These are phyloP conservation scores for Peronosclerospora sorghi DNA, from an alignment of 352 stramenopile genomes.

Conservation along the genomic window DNA sequence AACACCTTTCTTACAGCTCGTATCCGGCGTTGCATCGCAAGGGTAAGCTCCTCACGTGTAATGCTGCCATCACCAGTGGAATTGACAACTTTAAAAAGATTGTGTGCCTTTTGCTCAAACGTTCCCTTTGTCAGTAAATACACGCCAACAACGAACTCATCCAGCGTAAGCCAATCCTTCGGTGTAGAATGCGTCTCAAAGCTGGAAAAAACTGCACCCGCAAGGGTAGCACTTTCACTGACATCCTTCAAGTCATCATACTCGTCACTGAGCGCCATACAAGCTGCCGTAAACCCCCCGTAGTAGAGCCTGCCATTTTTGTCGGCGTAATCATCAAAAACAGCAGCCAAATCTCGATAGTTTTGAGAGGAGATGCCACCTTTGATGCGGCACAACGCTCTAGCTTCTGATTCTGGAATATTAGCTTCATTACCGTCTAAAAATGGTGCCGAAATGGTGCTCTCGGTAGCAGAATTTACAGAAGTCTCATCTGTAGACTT, in stretches of 20 bases:
- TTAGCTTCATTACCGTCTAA: slow-evolving; percentile 3
- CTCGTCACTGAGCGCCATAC: slow-evolving; percentile 38
- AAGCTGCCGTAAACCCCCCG: slow-evolving; percentile 49
- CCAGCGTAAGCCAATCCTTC: slow-evolving; percentile 63
- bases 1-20: slow-evolving; percentile 66
- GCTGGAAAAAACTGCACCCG: slow-evolving; percentile 63
- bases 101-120: slow-evolving; percentile 70
- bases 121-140: slow-evolving; percentile 77
- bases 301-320: slow-evolving; percentile 51
- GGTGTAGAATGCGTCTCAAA: slow-evolving; percentile 41
- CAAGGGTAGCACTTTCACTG: slow-evolving; percentile 46
- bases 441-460: not conserved
- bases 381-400: slow-evolving; percentile 24
- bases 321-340: slow-evolving; percentile 43
- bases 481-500: not conserved
- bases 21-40: slow-evolving; percentile 58
- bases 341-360: slow-evolving; percentile 35
- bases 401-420: slow-evolving; percentile 10
- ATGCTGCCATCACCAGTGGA: slow-evolving; percentile 55
- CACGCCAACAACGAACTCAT: slow-evolving; percentile 73
- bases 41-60: slow-evolving; percentile 60
- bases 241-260: slow-evolving; percentile 57
- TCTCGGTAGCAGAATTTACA: not conserved
- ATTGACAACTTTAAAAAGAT: slow-evolving; percentile 67
- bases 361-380: slow-evolving; percentile 40